Conservation (phyloP, 179 eudicot genomes). For the Camellia oleifera region DNA sequence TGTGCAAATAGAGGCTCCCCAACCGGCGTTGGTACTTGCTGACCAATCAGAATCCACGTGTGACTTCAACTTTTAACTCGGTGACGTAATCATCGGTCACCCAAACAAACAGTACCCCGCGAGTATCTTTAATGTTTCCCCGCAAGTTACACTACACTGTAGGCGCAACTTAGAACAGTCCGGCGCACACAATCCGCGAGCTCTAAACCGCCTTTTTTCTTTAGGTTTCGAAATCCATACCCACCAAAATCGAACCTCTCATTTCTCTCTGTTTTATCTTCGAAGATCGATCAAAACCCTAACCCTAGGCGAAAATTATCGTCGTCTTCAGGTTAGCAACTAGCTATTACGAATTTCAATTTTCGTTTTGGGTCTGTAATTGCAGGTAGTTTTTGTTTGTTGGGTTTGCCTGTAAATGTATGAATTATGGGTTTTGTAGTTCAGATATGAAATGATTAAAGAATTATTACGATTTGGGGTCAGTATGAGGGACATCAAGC, state of each 20-base stretch:
- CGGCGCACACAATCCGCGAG: not conserved
- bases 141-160: not conserved
- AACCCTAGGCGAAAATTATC: not conserved
- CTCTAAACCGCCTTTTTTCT: conserved; percentile 2
- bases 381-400: too few species aligned
- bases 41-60: too few species aligned
- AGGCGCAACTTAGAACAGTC: conserved; percentile 7
- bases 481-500: conserved; percentile 65
- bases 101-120: not conserved
- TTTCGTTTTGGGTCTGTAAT: not conserved
- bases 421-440: not conserved
- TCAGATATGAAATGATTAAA: not conserved
- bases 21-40: too few species aligned
- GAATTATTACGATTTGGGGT: not conserved
- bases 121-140: not conserved
- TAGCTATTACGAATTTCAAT: not conserved
- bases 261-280: too few species aligned
- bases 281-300: conserved; percentile 5
- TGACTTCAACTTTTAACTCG: too few species aligned
- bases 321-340: not conserved
- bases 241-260: not conserved
- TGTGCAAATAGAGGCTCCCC: too few species aligned
- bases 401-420: not conserved
- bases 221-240: not conserved
- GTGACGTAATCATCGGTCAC: too few species aligned